Base-by-base conservation (phyloP, 1,139 yeast species). In the Diutina mesorugosa region DNA sequence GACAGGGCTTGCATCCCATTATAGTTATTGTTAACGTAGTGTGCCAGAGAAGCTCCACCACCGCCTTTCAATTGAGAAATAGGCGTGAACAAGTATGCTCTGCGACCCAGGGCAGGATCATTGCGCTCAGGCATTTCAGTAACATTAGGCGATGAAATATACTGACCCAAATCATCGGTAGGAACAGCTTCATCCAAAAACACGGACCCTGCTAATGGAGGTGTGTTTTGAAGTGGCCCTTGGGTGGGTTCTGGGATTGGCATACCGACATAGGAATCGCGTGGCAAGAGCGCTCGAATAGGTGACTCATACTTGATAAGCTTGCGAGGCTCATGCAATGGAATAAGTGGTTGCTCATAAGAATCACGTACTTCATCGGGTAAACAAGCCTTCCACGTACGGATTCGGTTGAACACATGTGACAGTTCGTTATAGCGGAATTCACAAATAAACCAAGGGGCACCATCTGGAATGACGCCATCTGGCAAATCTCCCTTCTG, bases 331-430 rank as follows among this genome's bases (percentile, higher is more conserved):
- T 76, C 80, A 57, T 63, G 68, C 59, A 76, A 68, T 9, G 78
- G 78, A 41, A 76, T 68, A 51, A 85, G 84, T 62, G 95, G 91
- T 55, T 90, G 90, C 67, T 93, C 98, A 18, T 50, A 50, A 57
- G 84, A 87, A 56, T 82, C 79, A 65, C 98, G 83, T 48, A 91
- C 88, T 67, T 91, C 99, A 69, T 93, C 99, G 0, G 99, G 99
- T 62, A 93, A 79, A 73, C 99, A 93, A 4, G 97, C 98, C 69
- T 90, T 93, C 99, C 99, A 93, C 1, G 99, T 93, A 66, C 98
- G 82, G 65, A 93, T 93, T 67, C 95, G 86, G 72, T 93, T 93
- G 75, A 93, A 93, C 32, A 85, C 86, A 67, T 89, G 90, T 65
- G 88, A 95, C 58, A 81, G 79, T 67, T 91, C 98, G 67, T 93